Base-by-base conservation (phyloP, 176 grass and related monocot species). In the Tillandsia fasciculata region DNA sequence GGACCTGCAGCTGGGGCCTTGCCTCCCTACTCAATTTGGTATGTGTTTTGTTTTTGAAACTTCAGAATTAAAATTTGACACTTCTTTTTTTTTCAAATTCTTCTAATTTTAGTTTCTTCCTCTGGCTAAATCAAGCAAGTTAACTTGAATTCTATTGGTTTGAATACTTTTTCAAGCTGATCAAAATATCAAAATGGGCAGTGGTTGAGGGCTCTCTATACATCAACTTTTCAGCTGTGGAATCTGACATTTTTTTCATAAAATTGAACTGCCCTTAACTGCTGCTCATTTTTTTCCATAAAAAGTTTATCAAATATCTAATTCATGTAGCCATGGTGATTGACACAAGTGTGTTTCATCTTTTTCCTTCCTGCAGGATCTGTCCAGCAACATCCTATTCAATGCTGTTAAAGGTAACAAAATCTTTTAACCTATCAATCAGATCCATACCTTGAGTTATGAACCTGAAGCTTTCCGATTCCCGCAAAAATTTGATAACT, bases 1-100 rank as follows among this genome's bases (percentile, higher is more conserved):
- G 87, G 24, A 99, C 89, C 70, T 99, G 94, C 65, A 83, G 77
- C 74, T 99, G 94, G 89, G 94, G 89, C 9, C 75, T 76, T 33
- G 82, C 84, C 28, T 85, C 82, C 47, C 74, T 99, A 27, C 90
- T 99, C 70, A 93, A 99, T 75, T 64, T 99, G 84, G 94, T 99
- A 24, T 71, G 65, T 12, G 1, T 48, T 50, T 42, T 18, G 6
- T 49, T 49, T 68, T 48, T 50, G 5, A 23, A 17, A 15, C 53
- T 5, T 57, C 13, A 56, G 52, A 13, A 56, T 12, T 56, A 0
- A 11, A 56, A 61, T 18, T 61, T 61, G 3, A 0, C 18, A 20
- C 22, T 59, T 54, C 13, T 54, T 54, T 33, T 42, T 42, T 42
- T 42, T 42, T 4, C 6, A 42, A 6, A 5, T 42, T 7, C 33